phyloP scores from a whole-genome alignment of 306 rosid genomes.

The Acacia acuminata region DNA sequence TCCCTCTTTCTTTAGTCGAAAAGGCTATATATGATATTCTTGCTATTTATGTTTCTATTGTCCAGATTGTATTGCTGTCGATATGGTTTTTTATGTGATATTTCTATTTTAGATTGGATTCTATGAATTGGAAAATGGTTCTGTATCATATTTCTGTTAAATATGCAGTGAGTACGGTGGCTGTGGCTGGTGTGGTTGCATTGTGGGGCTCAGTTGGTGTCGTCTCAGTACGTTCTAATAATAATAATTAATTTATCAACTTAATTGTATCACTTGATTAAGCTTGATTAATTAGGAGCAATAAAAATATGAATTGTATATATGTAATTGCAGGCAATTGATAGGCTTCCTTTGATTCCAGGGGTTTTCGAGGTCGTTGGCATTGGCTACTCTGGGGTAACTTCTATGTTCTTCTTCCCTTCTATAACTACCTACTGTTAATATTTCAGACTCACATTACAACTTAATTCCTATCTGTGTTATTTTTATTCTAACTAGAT shows the following conservation, averaged over 20 bases:
- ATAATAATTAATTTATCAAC: not conserved
- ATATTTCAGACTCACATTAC: too few relatives aligned
- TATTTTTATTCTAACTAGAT: too few relatives aligned
- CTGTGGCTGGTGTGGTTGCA: constrained; percentile 58
- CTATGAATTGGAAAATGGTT: too few relatives aligned
- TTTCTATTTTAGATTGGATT: too few relatives aligned
- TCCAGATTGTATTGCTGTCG: too few relatives aligned
- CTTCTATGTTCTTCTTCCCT: not conserved
- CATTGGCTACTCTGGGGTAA: constrained; percentile 83
- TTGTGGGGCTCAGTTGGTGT: constrained; percentile 72
- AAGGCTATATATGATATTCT: too few relatives aligned
- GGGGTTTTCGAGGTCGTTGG: constrained; percentile 86
- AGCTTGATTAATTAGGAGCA: not conserved
- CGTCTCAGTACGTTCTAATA: constrained; percentile 61
- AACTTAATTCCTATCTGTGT: too few relatives aligned
- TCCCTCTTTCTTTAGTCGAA: too few relatives aligned
- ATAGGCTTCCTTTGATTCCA: constrained; percentile 89
- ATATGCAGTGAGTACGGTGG: constrained; percentile 81
- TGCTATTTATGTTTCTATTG: too few relatives aligned
- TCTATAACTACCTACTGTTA: not conserved
- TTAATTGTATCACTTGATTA: not conserved
- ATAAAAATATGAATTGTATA: constrained; percentile 15
- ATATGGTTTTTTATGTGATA: too few relatives aligned
- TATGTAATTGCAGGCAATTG: constrained; percentile 71
- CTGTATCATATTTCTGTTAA: constrained; percentile 31